These are phyloP conservation scores for Penicillium bovifimosum DNA, from an alignment of 495 filamentous ascomycete species.

Conservation along the genomic window DNA sequence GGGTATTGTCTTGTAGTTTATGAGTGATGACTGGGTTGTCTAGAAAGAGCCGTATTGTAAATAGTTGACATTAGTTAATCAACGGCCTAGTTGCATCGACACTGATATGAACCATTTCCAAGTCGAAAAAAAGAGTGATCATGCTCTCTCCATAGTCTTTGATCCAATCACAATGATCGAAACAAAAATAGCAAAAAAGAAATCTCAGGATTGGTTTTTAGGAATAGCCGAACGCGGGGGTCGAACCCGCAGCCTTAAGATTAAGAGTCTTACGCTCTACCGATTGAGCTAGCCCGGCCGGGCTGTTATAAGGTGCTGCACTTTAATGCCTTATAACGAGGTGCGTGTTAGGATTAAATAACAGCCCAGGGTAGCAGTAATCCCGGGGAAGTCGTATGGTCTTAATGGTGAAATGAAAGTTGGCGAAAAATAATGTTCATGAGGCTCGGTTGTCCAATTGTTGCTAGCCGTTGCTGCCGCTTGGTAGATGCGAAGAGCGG, in stretches of 20 bases:
- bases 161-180: too few species aligned
- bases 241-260: conserved; percentile 56
- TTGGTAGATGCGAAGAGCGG: too few species aligned
- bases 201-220: conserved; percentile 12
- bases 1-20: not conserved
- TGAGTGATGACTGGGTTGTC: conserved; percentile 2
- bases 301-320: not conserved
- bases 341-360: not conserved
- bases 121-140: not conserved
- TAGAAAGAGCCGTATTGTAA: not conserved
- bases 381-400: too few species aligned
- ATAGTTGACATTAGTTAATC: not conserved
- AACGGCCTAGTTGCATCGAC: not conserved
- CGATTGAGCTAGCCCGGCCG: conserved; percentile 52
- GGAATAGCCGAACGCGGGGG: conserved; percentile 50
- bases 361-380: not conserved
- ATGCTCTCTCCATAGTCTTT: too few species aligned
- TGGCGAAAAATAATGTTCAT: too few species aligned
- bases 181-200: conserved; percentile 2
- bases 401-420: not conserved
- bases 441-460: too few species aligned
- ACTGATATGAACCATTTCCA: not conserved
- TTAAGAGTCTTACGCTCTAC: conserved; percentile 59
- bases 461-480: too few species aligned
- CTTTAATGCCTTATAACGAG: not conserved